These are phyloP conservation scores for Melastoma malabathricum DNA, from an alignment of 345 rosid species.

Conservation along the genomic window DNA sequence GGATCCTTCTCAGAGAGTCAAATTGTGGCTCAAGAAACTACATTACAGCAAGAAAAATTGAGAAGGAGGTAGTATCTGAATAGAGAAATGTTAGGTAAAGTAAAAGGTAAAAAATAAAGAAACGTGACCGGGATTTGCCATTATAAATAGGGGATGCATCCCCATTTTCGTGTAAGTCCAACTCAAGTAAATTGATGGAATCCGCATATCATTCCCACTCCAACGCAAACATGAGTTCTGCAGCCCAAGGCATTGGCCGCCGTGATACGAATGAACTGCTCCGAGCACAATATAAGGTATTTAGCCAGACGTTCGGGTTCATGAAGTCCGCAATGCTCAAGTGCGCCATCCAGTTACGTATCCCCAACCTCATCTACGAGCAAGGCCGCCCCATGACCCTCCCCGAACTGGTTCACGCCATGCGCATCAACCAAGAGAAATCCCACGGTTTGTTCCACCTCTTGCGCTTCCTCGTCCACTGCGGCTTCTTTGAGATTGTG, in stretches of 20 bases:
- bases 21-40: too few relatives aligned
- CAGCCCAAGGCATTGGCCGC: not conserved
- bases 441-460: conserved; percentile 11
- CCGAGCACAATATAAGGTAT: conserved; percentile 17
- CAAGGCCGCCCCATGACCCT: conserved; percentile 27
- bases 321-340: conserved; percentile 24
- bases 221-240: not conserved
- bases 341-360: conserved; percentile 23
- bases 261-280: not conserved
- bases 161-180: too few relatives aligned
- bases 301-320: conserved; percentile 10
- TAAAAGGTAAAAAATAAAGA: too few relatives aligned
- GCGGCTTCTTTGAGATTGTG: conserved; percentile 16
- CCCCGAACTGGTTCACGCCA: conserved; percentile 9
- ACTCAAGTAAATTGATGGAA: too few relatives aligned
- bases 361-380: conserved; percentile 26
- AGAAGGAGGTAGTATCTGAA: too few relatives aligned
- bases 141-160: too few relatives aligned
- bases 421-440: conserved; percentile 12
- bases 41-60: too few relatives aligned
- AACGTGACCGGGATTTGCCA: too few relatives aligned
- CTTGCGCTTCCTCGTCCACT: conserved; percentile 23
- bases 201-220: too few relatives aligned
- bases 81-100: too few relatives aligned
- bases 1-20: too few relatives aligned